Base-by-base conservation (phyloP, 129 eudicot species). In the Smallanthus sonchifolius region DNA sequence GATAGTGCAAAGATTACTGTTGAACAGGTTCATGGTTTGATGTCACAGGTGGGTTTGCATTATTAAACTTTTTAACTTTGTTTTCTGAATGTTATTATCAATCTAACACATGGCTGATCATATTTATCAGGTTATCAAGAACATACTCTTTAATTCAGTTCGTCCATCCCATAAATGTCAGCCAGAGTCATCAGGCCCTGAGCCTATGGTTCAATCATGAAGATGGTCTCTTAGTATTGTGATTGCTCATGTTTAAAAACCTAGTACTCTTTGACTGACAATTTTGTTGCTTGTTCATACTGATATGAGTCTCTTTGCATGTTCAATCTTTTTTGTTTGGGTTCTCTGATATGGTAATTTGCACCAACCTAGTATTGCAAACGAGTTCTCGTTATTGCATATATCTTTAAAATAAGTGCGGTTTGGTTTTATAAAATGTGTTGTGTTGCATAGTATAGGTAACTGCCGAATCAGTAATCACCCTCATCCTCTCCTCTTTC, bases 1-100 rank as follows among this genome's bases (percentile, higher is more conserved):
- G 99, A 95, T 83, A 91, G 99, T 84, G 91, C 97, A 65, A 95
- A 95, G 87, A 95, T 95, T 59, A 91, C 99, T 4, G 99, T 88
- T 30, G 99, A 95, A 83, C 97, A 95, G 82, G 97, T 95, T 77
- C 99, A 95, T 75, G 99, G 99, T 17, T 80, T 95, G 71, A 95
- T 95, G 99, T 95, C 99, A 15, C 99, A 91, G 97, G 99, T 88
- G 59, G 66, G 36, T 72, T 77, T 30, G 47, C 69, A 4, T 72
- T n/a, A 2, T 77, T 34, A 0, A 56, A 48, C n/a, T 37, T 48
- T 0, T 51, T 40, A 30, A 8, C 37, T 34, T 0, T 24, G 48
- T 54, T 13, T 16, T 11, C 13, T 11, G n/a, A 67, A 16, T 51
- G 75, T 6, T 3, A 19, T 30, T 17, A 3, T 45, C 0, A 32